These are phyloP conservation scores for Blepharisma japonicum DNA, from an alignment of 73 alveolate species.

Conservation along the genomic window DNA sequence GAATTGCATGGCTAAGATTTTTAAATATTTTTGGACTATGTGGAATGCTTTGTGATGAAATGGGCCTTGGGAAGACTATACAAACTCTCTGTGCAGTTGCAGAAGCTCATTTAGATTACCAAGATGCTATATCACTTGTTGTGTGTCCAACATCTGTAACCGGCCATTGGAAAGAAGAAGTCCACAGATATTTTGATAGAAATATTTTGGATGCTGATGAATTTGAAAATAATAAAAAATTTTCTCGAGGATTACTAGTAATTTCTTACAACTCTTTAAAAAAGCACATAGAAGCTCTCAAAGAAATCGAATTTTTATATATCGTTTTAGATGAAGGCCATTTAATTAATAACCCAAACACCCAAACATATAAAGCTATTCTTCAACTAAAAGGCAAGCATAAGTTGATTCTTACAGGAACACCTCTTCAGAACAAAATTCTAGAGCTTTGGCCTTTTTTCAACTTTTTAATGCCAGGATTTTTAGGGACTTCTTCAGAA, in stretches of 20 bases:
- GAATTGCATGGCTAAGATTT: slow-evolving; percentile 93
- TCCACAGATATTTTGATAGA: slow-evolving; percentile 81
- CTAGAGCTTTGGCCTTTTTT: slow-evolving; percentile 99
- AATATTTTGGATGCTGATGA: slow-evolving; percentile 65
- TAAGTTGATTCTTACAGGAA: slow-evolving; percentile 96
- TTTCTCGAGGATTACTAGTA: slow-evolving; percentile 44
- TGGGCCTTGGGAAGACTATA: slow-evolving; percentile 97
- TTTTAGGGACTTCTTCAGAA: slow-evolving; percentile 93
- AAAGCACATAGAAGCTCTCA: slow-evolving; percentile 50
- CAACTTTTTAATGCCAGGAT: slow-evolving; percentile 98
- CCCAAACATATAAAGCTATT: slow-evolving; percentile 76
- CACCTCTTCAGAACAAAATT: slow-evolving; percentile 98
- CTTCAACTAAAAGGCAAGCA: slow-evolving; percentile 79
- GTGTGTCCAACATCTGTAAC: slow-evolving; percentile 95
- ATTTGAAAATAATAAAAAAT: slow-evolving; percentile 46
- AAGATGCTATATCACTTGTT: slow-evolving; percentile 59
- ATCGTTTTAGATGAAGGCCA: slow-evolving; percentile 97
- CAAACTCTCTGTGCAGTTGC: slow-evolving; percentile 85
- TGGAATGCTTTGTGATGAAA: slow-evolving; percentile 98
- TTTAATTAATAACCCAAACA: slow-evolving; percentile 87
- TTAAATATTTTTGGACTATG: slow-evolving; percentile 86
- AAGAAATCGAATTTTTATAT: slow-evolving; percentile 61
- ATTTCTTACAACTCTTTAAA: slow-evolving; percentile 79
- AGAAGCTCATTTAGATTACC: slow-evolving; percentile 65
- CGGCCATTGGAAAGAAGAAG: slow-evolving; percentile 94